phyloP scores from a whole-genome alignment of 169 alveolate genomes.

The Fabrea salina region DNA sequence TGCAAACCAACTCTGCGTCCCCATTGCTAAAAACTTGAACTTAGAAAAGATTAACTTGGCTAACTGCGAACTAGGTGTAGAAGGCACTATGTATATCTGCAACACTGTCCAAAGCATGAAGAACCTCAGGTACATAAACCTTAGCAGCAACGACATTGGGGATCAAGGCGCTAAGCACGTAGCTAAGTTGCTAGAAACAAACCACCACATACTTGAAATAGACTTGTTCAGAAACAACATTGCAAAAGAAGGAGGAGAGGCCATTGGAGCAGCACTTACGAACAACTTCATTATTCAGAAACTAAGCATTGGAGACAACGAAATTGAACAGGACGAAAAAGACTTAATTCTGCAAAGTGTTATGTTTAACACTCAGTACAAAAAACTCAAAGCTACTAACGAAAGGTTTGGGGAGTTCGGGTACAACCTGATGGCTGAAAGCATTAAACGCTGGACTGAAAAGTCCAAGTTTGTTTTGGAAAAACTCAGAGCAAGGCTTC shows the following conservation, averaged over 20 bases:
- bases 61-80: neutral
- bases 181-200: constrained; percentile 24
- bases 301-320: constrained; percentile 36
- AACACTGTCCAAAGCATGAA: neutral
- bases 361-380: constrained; percentile 27
- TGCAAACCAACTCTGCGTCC: neutral
- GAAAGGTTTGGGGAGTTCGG: constrained; percentile 36
- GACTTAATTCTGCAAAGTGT: constrained; percentile 23
- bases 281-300: constrained; percentile 29
- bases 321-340: constrained; percentile 15
- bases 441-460: constrained; percentile 32
- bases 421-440: constrained; percentile 37
- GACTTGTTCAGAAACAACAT: constrained; percentile 25
- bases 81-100: constrained; percentile 12
- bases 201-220: constrained; percentile 11
- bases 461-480: constrained; percentile 8
- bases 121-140: constrained; percentile 1
- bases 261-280: constrained; percentile 24
- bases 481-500: constrained; percentile 28
- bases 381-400: constrained; percentile 33
- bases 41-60: constrained; percentile 26
- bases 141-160: constrained; percentile 19
- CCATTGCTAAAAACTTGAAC: constrained; percentile 2
- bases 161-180: constrained; percentile 32
- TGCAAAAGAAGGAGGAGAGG: constrained; percentile 23